Evolutionary conservation across 192 early-diverging fungal genomes (phyloP).

Genomic region (Podila verticillata): DNA sequence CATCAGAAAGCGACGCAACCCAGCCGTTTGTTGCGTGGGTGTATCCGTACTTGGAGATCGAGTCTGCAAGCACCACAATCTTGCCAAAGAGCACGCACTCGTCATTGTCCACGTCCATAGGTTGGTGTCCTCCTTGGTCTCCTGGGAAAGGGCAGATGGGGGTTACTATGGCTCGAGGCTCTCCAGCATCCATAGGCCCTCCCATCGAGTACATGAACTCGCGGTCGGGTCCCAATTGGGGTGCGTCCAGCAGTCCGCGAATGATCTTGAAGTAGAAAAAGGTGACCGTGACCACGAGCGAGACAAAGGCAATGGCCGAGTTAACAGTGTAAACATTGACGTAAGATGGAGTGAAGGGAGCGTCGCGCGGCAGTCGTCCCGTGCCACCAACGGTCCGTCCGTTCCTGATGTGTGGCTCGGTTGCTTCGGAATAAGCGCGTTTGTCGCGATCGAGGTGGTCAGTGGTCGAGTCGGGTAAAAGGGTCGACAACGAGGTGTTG

Average conservation of each 20-base stretch:
- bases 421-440: constrained; percentile 3
- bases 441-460: constrained; percentile 20
- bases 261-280: constrained; percentile 52
- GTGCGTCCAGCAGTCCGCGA: constrained; percentile 34
- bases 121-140: background rate
- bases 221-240: constrained; percentile 34
- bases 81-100: constrained; percentile 42
- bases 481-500: background rate
- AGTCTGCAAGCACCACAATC: constrained; percentile 44
- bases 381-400: constrained; percentile 15
- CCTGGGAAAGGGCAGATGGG: constrained; percentile 19
- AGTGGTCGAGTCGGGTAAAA: background rate
- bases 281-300: constrained; percentile 31
- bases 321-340: constrained; percentile 46
- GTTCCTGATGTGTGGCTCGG: background rate
- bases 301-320: constrained; percentile 41
- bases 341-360: constrained; percentile 41
- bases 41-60: constrained; percentile 43
- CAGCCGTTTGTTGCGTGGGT: constrained; percentile 40
- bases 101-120: background rate
- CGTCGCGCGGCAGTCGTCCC: constrained; percentile 44
- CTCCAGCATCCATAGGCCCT: constrained; percentile 22
- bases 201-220: constrained; percentile 15
- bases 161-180: constrained; percentile 15
- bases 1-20: constrained; percentile 36